Conservation (phyloP, 768 basidiomycete species). For the Podaxis mareebaensis region DNA sequence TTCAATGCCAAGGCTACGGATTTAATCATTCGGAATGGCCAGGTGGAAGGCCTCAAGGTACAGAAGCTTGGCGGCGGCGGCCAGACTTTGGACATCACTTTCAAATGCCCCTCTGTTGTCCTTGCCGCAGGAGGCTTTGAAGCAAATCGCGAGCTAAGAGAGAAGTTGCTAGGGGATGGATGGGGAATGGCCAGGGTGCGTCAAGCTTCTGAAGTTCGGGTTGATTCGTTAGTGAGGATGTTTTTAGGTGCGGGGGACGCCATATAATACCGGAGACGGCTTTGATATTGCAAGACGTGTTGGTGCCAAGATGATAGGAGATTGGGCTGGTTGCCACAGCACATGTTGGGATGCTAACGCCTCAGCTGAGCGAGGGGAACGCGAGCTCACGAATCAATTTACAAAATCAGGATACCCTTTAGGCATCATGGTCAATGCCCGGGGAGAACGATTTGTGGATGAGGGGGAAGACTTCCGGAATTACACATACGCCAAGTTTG, state of each 20-base stretch:
- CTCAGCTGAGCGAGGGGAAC: constrained; percentile 48
- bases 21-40: constrained; percentile 37
- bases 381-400: constrained; percentile 64
- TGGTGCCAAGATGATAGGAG: constrained; percentile 60
- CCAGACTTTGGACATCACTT: constrained; percentile 32
- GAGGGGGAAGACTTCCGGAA: constrained; percentile 75
- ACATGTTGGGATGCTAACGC: constrained; percentile 74
- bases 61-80: constrained; percentile 46
- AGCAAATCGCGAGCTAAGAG: constrained; percentile 51
- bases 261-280: constrained; percentile 70
- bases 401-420: constrained; percentile 76
- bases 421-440: constrained; percentile 65
- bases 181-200: constrained; percentile 61
- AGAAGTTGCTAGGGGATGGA: constrained; percentile 52
- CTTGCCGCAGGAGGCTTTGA: constrained; percentile 72
- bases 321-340: constrained; percentile 72
- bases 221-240: neutral
- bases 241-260: constrained; percentile 64
- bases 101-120: constrained; percentile 48
- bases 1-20: constrained; percentile 51
- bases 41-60: constrained; percentile 33
- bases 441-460: constrained; percentile 64
- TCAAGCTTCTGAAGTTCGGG: neutral
- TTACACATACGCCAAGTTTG: constrained; percentile 73
- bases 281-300: constrained; percentile 50